These are phyloP conservation scores for Lantana camara DNA, from an alignment of 257 asterid species.

Conservation along the genomic window DNA sequence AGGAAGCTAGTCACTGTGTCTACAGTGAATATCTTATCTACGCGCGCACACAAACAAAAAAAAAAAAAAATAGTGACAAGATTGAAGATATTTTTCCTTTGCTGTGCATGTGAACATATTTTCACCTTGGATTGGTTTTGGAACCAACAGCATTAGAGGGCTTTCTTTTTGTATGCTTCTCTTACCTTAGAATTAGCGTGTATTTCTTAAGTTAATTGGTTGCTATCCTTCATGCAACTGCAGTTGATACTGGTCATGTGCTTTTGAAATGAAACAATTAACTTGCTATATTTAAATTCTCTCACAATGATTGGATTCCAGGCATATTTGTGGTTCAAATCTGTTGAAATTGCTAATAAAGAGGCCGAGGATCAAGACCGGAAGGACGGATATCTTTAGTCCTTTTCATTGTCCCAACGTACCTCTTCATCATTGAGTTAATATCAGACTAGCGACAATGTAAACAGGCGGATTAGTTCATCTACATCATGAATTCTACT, in stretches of 20 bases:
- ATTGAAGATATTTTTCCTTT: too few species aligned
- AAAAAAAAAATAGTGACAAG: too few species aligned
- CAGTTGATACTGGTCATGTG: neutral
- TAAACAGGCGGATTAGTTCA: slow-evolving; percentile 20
- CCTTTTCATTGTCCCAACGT: slow-evolving; percentile 11
- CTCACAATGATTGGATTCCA: slow-evolving; percentile 31
- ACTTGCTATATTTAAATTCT: neutral
- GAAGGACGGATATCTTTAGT: slow-evolving; percentile 77
- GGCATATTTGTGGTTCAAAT: slow-evolving; percentile 96
- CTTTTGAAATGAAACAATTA: slow-evolving; percentile 4
- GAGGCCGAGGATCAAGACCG: slow-evolving; percentile 97
- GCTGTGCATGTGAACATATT: too few species aligned
- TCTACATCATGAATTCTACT: neutral
- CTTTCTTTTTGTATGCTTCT: too few species aligned
- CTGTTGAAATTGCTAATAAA: slow-evolving; percentile 87
- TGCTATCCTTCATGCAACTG: neutral
- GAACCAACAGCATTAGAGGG: too few species aligned
- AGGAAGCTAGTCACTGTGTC: too few species aligned
- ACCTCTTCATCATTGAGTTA: slow-evolving; percentile 11
- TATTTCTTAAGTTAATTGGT: slow-evolving; percentile 7
- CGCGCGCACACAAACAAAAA: too few species aligned
- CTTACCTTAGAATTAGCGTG: neutral
- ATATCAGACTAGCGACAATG: slow-evolving; percentile 1
- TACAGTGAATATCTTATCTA: too few species aligned
- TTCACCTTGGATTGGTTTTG: too few species aligned